These are phyloP conservation scores for Sordariomycetes sp. DNA, from an alignment of 2,329 filamentous ascomycete species.

Conservation along the genomic window DNA sequence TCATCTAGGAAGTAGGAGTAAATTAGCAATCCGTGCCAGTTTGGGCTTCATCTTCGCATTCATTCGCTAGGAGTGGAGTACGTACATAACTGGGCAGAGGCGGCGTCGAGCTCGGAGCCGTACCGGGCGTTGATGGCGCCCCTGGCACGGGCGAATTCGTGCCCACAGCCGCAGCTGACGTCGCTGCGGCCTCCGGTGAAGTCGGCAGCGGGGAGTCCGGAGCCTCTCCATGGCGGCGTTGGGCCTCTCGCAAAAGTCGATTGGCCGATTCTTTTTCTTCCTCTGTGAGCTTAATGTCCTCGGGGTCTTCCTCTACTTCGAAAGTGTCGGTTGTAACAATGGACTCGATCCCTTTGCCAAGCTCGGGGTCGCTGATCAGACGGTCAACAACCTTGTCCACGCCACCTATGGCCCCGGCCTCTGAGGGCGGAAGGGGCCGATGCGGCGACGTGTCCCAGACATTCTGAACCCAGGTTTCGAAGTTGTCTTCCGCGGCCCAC, in stretches of 20 bases:
- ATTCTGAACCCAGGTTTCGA: slow-evolving; percentile 1
- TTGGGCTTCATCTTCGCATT: neutral
- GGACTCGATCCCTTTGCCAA: slow-evolving; percentile 31
- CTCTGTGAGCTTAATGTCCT: slow-evolving; percentile 39
- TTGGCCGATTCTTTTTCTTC: slow-evolving; percentile 50
- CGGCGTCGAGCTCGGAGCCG: too few relatives aligned
- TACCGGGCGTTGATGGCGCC: too few relatives aligned
- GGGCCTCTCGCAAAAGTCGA: neutral
- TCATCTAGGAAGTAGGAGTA: too few relatives aligned
- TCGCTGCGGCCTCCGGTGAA: neutral
- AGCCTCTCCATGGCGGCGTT: neutral
- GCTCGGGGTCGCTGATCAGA: slow-evolving; percentile 25
- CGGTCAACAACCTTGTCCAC: slow-evolving; percentile 53
- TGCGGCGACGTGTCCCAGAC: slow-evolving; percentile 16
- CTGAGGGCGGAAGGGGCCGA: slow-evolving; percentile 29
- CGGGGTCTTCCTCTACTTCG: slow-evolving; percentile 52
- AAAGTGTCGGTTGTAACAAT: slow-evolving; percentile 65
- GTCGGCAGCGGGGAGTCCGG: neutral
- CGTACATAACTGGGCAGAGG: too few relatives aligned
- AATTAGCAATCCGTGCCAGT: neutral
- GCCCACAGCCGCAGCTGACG: too few relatives aligned
- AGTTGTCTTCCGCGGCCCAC: slow-evolving; percentile 42
- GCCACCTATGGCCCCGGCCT: slow-evolving; percentile 29
- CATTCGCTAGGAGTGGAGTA: too few relatives aligned
- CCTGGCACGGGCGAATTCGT: too few relatives aligned